phyloP scores from a whole-genome alignment of 805 yeast genomes.

The Wickerhamomyces strasburgensis region DNA sequence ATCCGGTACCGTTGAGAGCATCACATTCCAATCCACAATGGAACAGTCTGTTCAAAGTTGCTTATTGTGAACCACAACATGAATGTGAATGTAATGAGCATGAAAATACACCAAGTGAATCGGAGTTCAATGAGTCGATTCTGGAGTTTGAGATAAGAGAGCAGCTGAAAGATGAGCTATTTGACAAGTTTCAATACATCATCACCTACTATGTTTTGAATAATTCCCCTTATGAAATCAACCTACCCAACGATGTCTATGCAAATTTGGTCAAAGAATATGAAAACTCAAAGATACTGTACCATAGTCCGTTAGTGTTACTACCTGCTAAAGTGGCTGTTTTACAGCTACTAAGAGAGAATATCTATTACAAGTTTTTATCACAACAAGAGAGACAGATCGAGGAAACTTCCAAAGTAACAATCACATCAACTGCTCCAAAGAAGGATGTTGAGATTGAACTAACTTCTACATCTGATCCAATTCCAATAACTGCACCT shows the following conservation, averaged over 20 bases:
- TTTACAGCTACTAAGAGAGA: constrained; percentile 29
- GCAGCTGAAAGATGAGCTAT: constrained; percentile 18
- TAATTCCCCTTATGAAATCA: constrained; percentile 44
- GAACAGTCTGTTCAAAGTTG: neutral
- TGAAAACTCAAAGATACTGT: constrained; percentile 22
- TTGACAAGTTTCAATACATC: constrained; percentile 34
- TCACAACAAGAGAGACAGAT: constrained; percentile 19
- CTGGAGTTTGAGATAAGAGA: constrained; percentile 17
- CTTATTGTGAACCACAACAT: neutral
- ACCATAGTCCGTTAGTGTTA: constrained; percentile 29
- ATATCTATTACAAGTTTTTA: constrained; percentile 28
- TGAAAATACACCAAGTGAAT: neutral
- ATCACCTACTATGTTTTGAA: constrained; percentile 35
- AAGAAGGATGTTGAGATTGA: too few species aligned
- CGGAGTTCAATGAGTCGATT: constrained; percentile 17
- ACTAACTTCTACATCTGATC: neutral
- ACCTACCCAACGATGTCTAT: constrained; percentile 38
- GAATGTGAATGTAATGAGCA: neutral
- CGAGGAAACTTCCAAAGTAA: neutral
- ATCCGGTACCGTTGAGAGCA: neutral
- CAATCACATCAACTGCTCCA: neutral
- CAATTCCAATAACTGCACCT: too few species aligned
- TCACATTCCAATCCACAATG: neutral
- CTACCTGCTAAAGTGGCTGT: constrained; percentile 29
- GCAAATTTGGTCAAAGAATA: constrained; percentile 27